Conservation (phyloP, 192 early-diverging fungal species). For the Dispira simplex region DNA sequence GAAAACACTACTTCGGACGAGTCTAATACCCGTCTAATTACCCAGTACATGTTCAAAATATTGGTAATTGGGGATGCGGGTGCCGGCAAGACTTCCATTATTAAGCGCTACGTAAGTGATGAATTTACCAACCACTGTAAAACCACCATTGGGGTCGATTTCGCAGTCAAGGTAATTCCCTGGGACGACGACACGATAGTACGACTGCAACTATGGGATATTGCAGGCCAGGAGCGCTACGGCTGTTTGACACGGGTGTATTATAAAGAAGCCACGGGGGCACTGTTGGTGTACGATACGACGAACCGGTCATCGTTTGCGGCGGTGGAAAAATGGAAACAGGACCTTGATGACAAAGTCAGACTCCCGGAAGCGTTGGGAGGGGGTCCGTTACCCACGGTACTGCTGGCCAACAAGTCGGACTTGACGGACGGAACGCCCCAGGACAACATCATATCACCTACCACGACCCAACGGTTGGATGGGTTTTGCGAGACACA, state of each 20-base stretch:
- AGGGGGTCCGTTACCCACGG: constrained; percentile 33
- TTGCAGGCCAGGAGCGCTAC: constrained; percentile 46
- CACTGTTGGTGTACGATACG: constrained; percentile 40
- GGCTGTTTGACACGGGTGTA: constrained; percentile 39
- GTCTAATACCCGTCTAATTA: neutral
- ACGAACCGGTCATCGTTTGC: constrained; percentile 39
- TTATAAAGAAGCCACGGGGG: constrained; percentile 39
- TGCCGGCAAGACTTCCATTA: constrained; percentile 42
- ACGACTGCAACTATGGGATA: constrained; percentile 44
- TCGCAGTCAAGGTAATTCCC: constrained; percentile 39
- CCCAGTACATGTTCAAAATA: constrained; percentile 40
- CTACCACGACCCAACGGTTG: constrained; percentile 21
- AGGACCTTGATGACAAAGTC: constrained; percentile 37
- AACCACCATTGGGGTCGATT: constrained; percentile 46
- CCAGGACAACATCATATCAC: neutral
- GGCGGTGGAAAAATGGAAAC: constrained; percentile 35
- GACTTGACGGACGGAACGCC: neutral
- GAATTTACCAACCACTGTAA: constrained; percentile 38
- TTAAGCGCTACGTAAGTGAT: constrained; percentile 42
- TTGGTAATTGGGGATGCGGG: constrained; percentile 41
- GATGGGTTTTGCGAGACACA: constrained; percentile 31
- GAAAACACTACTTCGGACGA: neutral
- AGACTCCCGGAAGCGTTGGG: constrained; percentile 29
- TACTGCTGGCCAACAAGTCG: constrained; percentile 36
- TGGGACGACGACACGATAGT: constrained; percentile 35